These are phyloP conservation scores for Zygosaccharomyces sapae DNA, from an alignment of 1,139 yeast species.

Conservation along the genomic window DNA sequence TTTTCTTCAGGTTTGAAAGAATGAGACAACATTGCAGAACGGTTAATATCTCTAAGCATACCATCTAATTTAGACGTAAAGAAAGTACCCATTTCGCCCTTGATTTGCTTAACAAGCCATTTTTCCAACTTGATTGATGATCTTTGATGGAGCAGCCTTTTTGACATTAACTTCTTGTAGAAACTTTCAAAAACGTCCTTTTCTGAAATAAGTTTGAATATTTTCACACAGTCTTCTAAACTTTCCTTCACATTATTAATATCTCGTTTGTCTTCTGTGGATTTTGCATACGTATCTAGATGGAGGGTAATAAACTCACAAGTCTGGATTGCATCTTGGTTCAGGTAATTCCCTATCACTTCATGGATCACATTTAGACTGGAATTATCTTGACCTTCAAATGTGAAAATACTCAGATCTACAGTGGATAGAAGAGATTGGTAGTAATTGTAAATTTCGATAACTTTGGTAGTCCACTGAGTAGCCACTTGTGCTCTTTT, in stretches of 20 bases:
- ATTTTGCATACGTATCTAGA: slow-evolving; percentile 51
- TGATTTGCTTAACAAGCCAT: slow-evolving; percentile 61
- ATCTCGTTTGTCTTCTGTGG: slow-evolving; percentile 54
- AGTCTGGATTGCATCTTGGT: slow-evolving; percentile 48
- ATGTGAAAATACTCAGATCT: slow-evolving; percentile 32
- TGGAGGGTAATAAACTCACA: slow-evolving; percentile 72
- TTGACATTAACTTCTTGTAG: slow-evolving; percentile 86
- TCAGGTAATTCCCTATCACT: slow-evolving; percentile 62
- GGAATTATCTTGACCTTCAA: slow-evolving; percentile 3
- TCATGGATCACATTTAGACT: slow-evolving; percentile 55
- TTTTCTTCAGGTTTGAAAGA: slow-evolving; percentile 25
- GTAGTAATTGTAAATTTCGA: slow-evolving; percentile 53
- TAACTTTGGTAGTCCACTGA: slow-evolving; percentile 63
- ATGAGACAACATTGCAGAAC: slow-evolving; percentile 19
- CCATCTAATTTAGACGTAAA: slow-evolving; percentile 79
- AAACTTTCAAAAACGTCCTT: slow-evolving; percentile 84
- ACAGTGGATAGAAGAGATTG: slow-evolving; percentile 46
- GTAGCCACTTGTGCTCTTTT: slow-evolving; percentile 49
- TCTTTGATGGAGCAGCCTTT: slow-evolving; percentile 60
- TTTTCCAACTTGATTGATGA: slow-evolving; percentile 66
- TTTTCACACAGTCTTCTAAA: slow-evolving; percentile 52
- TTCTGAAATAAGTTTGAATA: slow-evolving; percentile 70
- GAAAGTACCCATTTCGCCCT: slow-evolving; percentile 75
- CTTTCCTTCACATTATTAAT: slow-evolving; percentile 53
- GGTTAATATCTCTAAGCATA: slow-evolving; percentile 80